These are phyloP conservation scores for Pleurotus citrinopileatus DNA, from an alignment of 768 basidiomycete genomes.

Conservation along the genomic window DNA sequence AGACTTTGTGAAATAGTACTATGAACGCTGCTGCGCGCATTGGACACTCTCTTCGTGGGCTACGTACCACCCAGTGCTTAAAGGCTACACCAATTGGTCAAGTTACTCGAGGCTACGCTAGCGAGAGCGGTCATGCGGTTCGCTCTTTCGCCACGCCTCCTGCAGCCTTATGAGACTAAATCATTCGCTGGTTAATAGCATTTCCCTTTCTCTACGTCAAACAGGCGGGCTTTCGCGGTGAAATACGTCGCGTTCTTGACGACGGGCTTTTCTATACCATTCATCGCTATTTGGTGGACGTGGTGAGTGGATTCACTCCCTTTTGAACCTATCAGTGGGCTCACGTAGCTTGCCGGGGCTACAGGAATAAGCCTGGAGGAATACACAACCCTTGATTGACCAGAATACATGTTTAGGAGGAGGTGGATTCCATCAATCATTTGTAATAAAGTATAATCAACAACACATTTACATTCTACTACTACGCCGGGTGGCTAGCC, in stretches of 20 bases:
- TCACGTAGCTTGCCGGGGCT: neutral
- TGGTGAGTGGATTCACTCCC: no score
- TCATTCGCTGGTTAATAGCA: no score
- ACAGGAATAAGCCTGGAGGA: constrained; percentile 10
- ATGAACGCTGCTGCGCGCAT: neutral
- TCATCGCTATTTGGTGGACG: constrained; percentile 25
- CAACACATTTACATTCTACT: no score
- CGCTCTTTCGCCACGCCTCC: no score
- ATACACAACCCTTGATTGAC: constrained; percentile 7
- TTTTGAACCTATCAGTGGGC: neutral
- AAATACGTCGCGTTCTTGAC: constrained; percentile 22
- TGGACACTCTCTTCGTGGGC: neutral
- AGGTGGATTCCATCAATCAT: neutral
- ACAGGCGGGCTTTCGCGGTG: constrained; percentile 19
- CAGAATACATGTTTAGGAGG: neutral
- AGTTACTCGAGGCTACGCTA: neutral
- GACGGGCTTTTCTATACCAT: constrained; percentile 25
- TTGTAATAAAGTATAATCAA: no score
- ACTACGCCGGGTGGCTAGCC: no score
- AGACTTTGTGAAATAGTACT: neutral
- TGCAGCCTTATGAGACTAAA: no score
- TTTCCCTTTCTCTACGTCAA: constrained; percentile 23
- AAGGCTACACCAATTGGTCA: neutral
- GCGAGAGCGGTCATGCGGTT: constrained; percentile 3
- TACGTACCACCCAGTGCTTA: neutral